Percentiles rank a stretch among this genome's conserved stretches.
Evolutionary conservation across 106 monocot species (phyloP).

Genomic region (Dioscorea dumetorum): DNA sequence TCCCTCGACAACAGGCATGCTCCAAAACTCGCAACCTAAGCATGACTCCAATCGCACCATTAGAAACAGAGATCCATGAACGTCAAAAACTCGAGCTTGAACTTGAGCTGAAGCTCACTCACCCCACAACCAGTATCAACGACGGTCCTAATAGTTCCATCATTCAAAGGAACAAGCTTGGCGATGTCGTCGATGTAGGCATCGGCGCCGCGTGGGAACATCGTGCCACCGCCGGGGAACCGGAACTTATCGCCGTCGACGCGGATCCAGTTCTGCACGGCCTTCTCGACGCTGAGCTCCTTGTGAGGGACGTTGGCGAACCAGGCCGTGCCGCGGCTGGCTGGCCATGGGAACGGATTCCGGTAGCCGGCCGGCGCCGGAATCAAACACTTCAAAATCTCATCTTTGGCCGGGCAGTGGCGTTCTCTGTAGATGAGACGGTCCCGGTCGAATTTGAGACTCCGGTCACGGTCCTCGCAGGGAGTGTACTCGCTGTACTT

Average conservation of each 20-base stretch:
- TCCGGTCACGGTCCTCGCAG: conserved; percentile 54
- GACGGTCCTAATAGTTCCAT: conserved; percentile 68
- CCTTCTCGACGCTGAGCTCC: conserved; percentile 78
- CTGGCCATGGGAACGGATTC: conserved; percentile 71
- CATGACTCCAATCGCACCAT: no score
- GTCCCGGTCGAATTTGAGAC: conserved; percentile 39
- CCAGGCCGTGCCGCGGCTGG: conserved; percentile 49
- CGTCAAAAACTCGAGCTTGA: background rate
- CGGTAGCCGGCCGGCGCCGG: conserved; percentile 45
- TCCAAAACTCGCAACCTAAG: conserved; percentile 77
- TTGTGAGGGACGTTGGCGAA: conserved; percentile 78
- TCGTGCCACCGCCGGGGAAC: conserved; percentile 87
- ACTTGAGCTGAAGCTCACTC: conserved; percentile 2
- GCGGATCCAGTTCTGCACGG: conserved; percentile 74
- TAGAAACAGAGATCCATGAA: no score
- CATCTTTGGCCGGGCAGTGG: conserved; percentile 48
- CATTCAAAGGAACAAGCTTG: conserved; percentile 34
- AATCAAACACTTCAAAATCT: conserved; percentile 53
- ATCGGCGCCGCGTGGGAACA: conserved; percentile 78
- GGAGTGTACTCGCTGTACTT: conserved; percentile 71
- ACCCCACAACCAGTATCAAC: conserved; percentile 90
- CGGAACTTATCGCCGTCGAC: conserved; percentile 77
- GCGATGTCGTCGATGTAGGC: conserved; percentile 77
- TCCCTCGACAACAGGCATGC: conserved; percentile 53
- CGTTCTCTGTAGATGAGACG: conserved; percentile 52